Evolutionary conservation across 495 filamentous ascomycete genomes (phyloP), one percentile per base, ranked within the genome.

Genomic region (Lichina pygmaea): DNA sequence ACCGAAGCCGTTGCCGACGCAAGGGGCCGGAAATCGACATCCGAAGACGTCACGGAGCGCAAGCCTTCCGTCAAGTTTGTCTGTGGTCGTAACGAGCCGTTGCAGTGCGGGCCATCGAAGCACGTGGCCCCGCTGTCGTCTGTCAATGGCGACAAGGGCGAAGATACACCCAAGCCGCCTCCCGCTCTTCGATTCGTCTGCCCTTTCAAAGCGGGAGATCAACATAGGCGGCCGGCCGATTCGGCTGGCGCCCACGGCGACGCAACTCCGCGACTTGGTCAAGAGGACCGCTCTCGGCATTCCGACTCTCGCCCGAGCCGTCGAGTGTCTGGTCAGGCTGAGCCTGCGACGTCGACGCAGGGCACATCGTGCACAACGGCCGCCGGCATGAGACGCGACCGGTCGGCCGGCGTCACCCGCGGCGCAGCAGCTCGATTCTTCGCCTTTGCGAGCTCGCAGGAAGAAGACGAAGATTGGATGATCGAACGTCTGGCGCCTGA

Each of bases 11-110:
- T 79, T 34, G 75, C 73, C 15, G 5, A 39, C 36, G 10, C 36
- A 5, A 39, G 13, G 36, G 1, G 36, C 10, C 36, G 36, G 6
- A 5, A 15, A 39, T 39, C 11, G 10, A 11, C 36, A 39, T 39
- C 13, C 36, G 6, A 15, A 15, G 13, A 39, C 36, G 5, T 39
- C 36, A 15, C 36, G 11, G 36, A 39, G 6, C 72, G 75, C 53
- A 92, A 82, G 62, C 72, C 91, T 43, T 86, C 80, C 61, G 94
- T 95, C 51, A 85, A 71, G 34, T 97, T 97, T 60, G 86, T 83
- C 42, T 94, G 86, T 58, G 78, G 55, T 32, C 50, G 61, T 57
- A 51, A 72, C 59, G 55, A 34, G 13, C 46, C 13, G 44, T 15
- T 13, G 15, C 40, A 6, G 10, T 32, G 24, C n/a, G 40, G 12